Conservation (phyloP, 2,329 filamentous ascomycete genomes). For the Fusarium sp. region DNA sequence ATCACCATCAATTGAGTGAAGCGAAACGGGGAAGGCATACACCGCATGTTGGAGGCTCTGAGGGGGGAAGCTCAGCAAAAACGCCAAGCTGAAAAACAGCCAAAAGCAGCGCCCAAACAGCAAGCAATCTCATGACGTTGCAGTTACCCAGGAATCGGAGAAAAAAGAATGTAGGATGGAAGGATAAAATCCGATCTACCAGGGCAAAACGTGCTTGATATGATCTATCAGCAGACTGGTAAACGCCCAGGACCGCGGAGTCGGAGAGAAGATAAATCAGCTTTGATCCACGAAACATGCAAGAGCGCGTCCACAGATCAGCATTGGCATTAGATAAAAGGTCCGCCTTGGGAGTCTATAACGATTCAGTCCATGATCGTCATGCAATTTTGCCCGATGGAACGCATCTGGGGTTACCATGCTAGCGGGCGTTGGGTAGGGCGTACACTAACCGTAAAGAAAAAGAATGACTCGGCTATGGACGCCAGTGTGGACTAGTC, state of each 20-base stretch:
- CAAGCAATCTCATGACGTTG: not conserved
- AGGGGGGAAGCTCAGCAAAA: conserved; percentile 20
- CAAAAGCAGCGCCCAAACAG: conserved; percentile 12
- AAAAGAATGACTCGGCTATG: conserved; percentile 20
- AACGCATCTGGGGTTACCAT: not conserved
- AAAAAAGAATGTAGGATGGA: not conserved
- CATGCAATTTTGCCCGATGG: not conserved
- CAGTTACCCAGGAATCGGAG: not conserved
- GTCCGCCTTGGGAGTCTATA: not conserved
- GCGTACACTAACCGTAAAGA: not conserved
- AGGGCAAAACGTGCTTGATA: not conserved
- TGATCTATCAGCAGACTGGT: not conserved
- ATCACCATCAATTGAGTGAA: not conserved
- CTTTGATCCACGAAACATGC: not conserved
- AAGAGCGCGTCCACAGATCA: not conserved
- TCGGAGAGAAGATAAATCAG: not conserved
- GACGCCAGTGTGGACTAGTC: no score
- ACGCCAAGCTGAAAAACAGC: conserved; percentile 25
- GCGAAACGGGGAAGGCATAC: not conserved
- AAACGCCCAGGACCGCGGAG: not conserved
- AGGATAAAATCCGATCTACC: not conserved
- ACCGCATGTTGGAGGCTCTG: conserved; percentile 31
- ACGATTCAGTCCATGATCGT: not conserved
- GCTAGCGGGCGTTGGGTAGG: not conserved
- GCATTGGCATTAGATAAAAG: not conserved